A percentile compares a stretch with the other conserved stretches of the same genome.
Evolutionary conservation across 345 rosid species (phyloP).

Genomic region (Combretum micranthum): DNA sequence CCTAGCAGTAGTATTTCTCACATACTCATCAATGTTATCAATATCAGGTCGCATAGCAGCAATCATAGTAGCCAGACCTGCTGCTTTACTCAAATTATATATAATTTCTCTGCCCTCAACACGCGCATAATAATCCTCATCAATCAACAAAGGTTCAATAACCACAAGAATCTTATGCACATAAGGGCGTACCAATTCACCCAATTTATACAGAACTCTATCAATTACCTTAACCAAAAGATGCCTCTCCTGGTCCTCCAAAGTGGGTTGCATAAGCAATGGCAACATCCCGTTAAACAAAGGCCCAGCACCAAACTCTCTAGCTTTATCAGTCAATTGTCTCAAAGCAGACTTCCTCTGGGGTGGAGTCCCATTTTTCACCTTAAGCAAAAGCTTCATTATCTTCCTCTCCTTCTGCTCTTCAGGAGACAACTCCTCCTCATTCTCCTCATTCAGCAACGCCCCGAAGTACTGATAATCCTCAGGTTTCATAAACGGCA

Average conservation of each 20-base stretch:
- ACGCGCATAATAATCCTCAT: constrained; percentile 99
- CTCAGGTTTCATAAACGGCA: constrained; percentile 97
- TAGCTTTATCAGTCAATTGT: constrained; percentile 97
- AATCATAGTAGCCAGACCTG: constrained; percentile 99
- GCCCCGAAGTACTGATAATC: constrained; percentile 94
- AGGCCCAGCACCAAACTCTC: constrained; percentile 97
- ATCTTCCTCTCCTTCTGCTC: constrained; percentile 98
- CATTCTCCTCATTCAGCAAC: constrained; percentile 79
- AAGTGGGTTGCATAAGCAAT: constrained; percentile 93
- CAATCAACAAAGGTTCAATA: constrained; percentile 96
- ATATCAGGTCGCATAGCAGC: constrained; percentile 99
- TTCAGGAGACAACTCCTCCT: constrained; percentile 82
- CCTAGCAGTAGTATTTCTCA: constrained; percentile 97
- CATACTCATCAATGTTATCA: constrained; percentile 96
- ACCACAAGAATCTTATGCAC: constrained; percentile 99
- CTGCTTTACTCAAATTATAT: constrained; percentile 96
- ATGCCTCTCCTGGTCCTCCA: constrained; percentile 99
- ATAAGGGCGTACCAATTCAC: constrained; percentile 92
- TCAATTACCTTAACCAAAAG: constrained; percentile 97
- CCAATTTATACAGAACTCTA: constrained; percentile 84
- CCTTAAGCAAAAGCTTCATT: constrained; percentile 92
- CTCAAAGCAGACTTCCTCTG: constrained; percentile 94
- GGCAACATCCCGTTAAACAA: constrained; percentile 85
- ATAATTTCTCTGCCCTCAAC: constrained; percentile 99
- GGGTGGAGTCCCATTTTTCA: constrained; percentile 95